phyloP scores from a whole-genome alignment of 2,329 filamentous ascomycete species.

The Coleophoma crateriformis region DNA sequence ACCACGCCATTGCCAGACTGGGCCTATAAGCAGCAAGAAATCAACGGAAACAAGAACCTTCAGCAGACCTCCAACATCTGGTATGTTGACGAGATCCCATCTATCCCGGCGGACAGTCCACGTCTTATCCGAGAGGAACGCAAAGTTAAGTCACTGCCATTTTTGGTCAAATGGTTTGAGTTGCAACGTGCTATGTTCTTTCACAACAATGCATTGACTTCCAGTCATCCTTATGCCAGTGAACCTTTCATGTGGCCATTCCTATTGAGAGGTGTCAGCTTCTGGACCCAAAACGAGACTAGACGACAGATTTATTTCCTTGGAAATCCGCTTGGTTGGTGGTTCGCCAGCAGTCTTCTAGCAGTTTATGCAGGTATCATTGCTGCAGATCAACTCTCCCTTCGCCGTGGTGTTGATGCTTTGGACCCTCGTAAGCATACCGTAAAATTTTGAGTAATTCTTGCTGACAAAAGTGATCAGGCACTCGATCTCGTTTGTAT shows the following conservation, averaged over 20 bases:
- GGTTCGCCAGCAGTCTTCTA: conserved; percentile 86
- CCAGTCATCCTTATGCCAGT: conserved; percentile 92
- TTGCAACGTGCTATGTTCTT: conserved; percentile 98
- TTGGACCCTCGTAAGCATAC: conserved; percentile 78
- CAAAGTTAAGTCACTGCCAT: conserved; percentile 78
- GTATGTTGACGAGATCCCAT: conserved; percentile 89
- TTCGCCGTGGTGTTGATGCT: conserved; percentile 88
- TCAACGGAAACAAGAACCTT: conserved; percentile 98
- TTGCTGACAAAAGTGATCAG: conserved; percentile 37
- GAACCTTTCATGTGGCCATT: conserved; percentile 98
- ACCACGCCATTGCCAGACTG: conserved; percentile 92
- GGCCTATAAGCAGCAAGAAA: conserved; percentile 95
- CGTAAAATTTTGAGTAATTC: background rate
- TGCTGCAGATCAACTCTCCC: conserved; percentile 86
- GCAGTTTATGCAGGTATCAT: conserved; percentile 92
- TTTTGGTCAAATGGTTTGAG: conserved; percentile 93
- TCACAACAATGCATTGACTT: conserved; percentile 97
- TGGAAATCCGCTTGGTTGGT: conserved; percentile 95
- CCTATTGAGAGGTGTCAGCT: conserved; percentile 92
- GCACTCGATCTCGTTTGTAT: conserved; percentile 88
- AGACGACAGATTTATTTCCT: conserved; percentile 98
- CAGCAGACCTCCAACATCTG: conserved; percentile 87
- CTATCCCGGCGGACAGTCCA: conserved; percentile 60
- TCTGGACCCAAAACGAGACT: conserved; percentile 97
- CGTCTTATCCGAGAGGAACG: conserved; percentile 72